These are phyloP conservation scores for Zizania latifolia DNA, from an alignment of 176 grass and related monocot species.

Conservation along the genomic window DNA sequence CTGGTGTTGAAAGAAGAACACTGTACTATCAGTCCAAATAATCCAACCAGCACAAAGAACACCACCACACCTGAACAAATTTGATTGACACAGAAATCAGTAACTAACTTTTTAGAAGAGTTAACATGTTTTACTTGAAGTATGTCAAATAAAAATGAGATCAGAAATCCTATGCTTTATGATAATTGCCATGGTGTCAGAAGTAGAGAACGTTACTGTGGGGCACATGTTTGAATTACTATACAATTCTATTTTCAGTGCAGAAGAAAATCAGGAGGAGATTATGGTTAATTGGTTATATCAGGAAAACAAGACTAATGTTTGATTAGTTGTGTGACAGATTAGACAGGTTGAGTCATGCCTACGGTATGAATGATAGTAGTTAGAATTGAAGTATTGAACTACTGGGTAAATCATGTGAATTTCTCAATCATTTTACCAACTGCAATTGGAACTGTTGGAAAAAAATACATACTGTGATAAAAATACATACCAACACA, in stretches of 20 bases:
- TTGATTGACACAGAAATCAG: not conserved
- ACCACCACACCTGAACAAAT: conserved; percentile 61
- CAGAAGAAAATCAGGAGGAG: not conserved
- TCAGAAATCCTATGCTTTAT: not conserved
- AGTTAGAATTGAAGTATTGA: not conserved
- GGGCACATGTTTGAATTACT: not conserved
- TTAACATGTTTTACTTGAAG: not conserved
- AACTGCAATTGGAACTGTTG: not conserved
- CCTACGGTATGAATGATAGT: not conserved
- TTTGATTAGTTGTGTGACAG: not conserved
- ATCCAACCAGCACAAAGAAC: conserved; percentile 77
- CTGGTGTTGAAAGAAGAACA: conserved; percentile 54
- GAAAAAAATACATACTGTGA: no score
- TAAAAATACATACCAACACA: conserved; percentile 51
- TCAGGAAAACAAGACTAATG: not conserved
- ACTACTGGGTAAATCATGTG: not conserved
- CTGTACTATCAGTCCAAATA: conserved; percentile 69
- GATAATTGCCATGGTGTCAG: not conserved
- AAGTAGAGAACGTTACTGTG: not conserved
- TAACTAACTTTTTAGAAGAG: not conserved
- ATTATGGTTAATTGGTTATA: not conserved
- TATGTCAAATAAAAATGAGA: not conserved
- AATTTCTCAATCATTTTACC: not conserved
- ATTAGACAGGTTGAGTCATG: not conserved
- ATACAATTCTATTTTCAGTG: not conserved